These are phyloP conservation scores for Durio zibethinus DNA, from an alignment of 345 rosid genomes.

Conservation along the genomic window DNA sequence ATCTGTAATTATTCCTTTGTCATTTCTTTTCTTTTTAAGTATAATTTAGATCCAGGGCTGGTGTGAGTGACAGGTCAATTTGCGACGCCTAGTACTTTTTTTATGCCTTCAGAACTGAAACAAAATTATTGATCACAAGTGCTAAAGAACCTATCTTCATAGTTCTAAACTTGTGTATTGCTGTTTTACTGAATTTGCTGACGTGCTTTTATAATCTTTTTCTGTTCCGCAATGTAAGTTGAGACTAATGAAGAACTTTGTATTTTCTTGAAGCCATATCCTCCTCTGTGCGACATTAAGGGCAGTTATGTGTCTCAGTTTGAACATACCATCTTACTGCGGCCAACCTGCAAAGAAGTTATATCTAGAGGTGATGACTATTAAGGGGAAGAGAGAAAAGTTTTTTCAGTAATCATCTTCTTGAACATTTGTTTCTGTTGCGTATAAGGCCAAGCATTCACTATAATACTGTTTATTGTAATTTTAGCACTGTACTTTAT, in stretches of 20 bases:
- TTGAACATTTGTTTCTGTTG: neutral
- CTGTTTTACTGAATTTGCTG: neutral
- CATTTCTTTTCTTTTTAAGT: neutral
- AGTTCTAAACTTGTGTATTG: neutral
- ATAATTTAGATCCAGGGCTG: neutral
- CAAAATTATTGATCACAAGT: neutral
- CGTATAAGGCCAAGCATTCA: neutral
- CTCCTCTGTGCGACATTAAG: slow-evolving; percentile 81
- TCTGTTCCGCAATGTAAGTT: neutral
- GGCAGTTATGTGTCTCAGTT: slow-evolving; percentile 95
- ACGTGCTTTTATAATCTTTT: neutral
- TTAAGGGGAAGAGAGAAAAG: slow-evolving; percentile 9
- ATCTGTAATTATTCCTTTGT: neutral
- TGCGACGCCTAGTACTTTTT: neutral
- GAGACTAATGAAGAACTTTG: neutral
- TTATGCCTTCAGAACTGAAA: neutral
- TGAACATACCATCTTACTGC: slow-evolving; percentile 84
- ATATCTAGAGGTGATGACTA: slow-evolving; percentile 87
- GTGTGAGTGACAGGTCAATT: too few relatives aligned
- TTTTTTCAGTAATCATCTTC: neutral
- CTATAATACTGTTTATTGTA: neutral
- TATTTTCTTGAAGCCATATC: slow-evolving; percentile 61
- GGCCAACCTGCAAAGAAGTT: slow-evolving; percentile 98
- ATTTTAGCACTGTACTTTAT: neutral
- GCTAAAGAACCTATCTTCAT: neutral